phyloP scores from a whole-genome alignment of 1,139 yeast genomes.

The Geotrichum klebahnii region DNA sequence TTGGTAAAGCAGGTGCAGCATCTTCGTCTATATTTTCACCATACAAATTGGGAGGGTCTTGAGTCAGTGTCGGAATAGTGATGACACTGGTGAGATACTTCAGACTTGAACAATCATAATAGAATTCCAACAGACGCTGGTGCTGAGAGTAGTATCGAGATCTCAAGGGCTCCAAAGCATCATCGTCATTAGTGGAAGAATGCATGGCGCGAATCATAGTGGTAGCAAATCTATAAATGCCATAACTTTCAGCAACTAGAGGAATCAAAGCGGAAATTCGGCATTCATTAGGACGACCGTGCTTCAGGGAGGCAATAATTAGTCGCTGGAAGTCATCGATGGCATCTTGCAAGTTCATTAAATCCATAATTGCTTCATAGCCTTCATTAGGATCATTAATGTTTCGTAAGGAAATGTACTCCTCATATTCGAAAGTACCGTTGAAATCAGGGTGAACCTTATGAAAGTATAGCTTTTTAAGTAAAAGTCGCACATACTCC shows the following conservation, averaged over 20 bases:
- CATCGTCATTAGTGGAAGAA: constrained; percentile 70
- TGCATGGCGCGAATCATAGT: constrained; percentile 90
- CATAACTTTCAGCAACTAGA: constrained; percentile 87
- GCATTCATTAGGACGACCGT: constrained; percentile 67
- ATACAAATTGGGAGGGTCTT: constrained; percentile 63
- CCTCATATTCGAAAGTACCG: constrained; percentile 95
- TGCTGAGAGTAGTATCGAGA: constrained; percentile 79
- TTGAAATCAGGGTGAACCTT: constrained; percentile 82
- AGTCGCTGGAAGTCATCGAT: constrained; percentile 76
- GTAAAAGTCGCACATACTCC: constrained; percentile 68
- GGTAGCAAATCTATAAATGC: constrained; percentile 82
- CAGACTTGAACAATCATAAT: constrained; percentile 84
- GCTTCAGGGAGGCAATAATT: constrained; percentile 68
- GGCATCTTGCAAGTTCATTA: constrained; percentile 81
- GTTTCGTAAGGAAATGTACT: constrained; percentile 79
- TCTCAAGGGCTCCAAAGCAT: constrained; percentile 69
- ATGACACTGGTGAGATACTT: constrained; percentile 79
- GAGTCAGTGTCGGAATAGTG: constrained; percentile 76
- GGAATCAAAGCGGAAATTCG: constrained; percentile 87
- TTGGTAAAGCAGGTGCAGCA: constrained; percentile 44
- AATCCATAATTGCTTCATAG: constrained; percentile 78
- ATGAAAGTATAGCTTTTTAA: constrained; percentile 77
- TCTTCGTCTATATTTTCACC: constrained; percentile 44
- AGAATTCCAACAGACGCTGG: constrained; percentile 72
- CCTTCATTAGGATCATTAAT: constrained; percentile 96